Evolutionary conservation across 108 stramenopile species (phyloP), one percentile per base, ranked within the genome.

Genomic region (Poteriospumella lacustris): DNA sequence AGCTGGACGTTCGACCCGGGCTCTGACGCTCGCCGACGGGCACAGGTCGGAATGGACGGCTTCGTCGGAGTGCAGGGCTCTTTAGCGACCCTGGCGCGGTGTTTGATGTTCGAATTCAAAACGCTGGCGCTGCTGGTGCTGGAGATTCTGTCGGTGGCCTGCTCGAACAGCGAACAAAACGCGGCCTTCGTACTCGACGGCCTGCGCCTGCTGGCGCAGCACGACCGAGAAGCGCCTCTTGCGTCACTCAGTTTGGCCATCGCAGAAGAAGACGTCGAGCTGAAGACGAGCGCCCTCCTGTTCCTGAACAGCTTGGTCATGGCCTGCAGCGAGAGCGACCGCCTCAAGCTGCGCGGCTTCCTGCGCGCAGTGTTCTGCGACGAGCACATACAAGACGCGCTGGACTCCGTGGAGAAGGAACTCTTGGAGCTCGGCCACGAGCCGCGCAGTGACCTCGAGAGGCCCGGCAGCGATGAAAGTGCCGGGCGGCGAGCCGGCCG

Each of bases 121-220:
- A 3, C 42, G 5, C 36, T 42, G 9, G 41, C 47, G 3, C 41
- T 73, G 31, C 33, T 52, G 24, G 70, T 73, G 5, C 36, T 73
- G 40, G 70, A 73, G 31, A 56, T 73, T 33, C 36, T 73, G 41
- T 73, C 70, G 5, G 70, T 73, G 70, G 28, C 26, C 43, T 73
- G 70, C 70, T 44, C 26, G 9, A 33, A 73, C 42, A 33, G 31
- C 5, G 47, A 73, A 12, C 5, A 42, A 52, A 33, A 24, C 3
- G 70, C 70, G 9, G 42, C 5, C 3, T 42, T 42, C 9, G 47
- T 73, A 5, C 9, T 5, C 31, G 3, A 73, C 5, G 43, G 47
- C 36, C 38, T 73, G 44, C 5, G 70, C 3, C 9, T 29, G 26
- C 31, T 34, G 5, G 70, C 44, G 5, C 36, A 24, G 5, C 12